Conservation (phyloP, 208 protist genomes). For the Crithidia sp. region DNA sequence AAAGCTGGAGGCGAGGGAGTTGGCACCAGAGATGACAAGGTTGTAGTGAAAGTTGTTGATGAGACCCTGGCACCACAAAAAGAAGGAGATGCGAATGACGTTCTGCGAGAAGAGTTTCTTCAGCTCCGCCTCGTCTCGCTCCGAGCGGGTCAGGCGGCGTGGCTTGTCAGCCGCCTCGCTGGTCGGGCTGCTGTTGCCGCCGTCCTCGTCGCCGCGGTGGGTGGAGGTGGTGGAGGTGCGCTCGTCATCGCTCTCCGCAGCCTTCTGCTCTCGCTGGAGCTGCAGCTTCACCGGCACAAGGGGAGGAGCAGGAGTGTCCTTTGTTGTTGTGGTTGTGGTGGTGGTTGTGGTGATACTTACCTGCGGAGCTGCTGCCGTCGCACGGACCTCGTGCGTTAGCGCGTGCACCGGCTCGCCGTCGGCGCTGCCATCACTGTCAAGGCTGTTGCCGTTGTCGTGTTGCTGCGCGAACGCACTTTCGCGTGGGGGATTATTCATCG, state of each 20-base stretch:
- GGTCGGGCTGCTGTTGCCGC: neutral
- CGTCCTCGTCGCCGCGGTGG: neutral
- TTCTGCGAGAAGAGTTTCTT: slow-evolving; percentile 30
- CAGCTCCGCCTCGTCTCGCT: slow-evolving; percentile 33
- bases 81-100: slow-evolving; percentile 43
- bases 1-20: slow-evolving; percentile 52
- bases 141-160: slow-evolving; percentile 9
- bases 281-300: neutral
- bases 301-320: no score
- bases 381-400: neutral
- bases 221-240: neutral
- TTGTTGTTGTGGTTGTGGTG: neutral
- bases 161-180: slow-evolving; percentile 1
- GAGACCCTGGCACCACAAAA: slow-evolving; percentile 70
- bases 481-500: no score
- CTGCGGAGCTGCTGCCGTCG: neutral
- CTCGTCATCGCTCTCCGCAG: neutral
- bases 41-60: slow-evolving; percentile 94
- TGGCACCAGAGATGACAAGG: slow-evolving; percentile 75
- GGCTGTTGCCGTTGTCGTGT: neutral
- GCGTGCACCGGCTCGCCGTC: neutral
- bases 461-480: neutral
- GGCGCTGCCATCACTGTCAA: neutral
- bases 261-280: neutral
- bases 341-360: neutral